Conservation (phyloP, 257 asterid species). For the Jacaranda copaia region DNA sequence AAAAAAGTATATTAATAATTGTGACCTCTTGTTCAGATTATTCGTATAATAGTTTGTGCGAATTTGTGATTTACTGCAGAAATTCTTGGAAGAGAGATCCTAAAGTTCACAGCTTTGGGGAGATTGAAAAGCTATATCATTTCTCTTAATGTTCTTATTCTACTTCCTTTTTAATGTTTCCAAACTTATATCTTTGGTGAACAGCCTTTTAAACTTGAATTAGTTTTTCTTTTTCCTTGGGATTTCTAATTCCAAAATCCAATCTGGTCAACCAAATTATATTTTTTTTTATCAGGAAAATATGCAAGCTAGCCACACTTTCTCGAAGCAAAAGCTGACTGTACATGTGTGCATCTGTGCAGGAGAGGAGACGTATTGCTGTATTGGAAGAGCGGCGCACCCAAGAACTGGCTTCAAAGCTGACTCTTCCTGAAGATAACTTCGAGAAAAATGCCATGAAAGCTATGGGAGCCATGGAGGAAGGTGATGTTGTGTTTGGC, state of each 20-base stretch:
- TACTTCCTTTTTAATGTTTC: background rate
- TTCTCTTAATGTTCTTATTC: conserved; percentile 7
- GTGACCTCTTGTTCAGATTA: background rate
- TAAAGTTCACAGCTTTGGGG: background rate
- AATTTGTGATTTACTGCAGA: conserved; percentile 2
- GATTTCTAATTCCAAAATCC: background rate
- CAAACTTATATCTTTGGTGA: background rate
- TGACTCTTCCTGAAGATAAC: conserved; percentile 65
- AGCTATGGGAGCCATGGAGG: conserved; percentile 93
- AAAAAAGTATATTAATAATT: background rate
- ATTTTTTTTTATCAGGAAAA: background rate
- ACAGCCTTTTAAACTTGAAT: background rate
- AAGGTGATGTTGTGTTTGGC: conserved; percentile 94
- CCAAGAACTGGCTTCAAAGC: conserved; percentile 78
- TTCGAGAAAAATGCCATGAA: conserved; percentile 79
- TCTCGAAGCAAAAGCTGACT: conserved; percentile 11
- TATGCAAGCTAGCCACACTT: conserved; percentile 1
- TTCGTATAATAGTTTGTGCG: conserved; percentile 10
- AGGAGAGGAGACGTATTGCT: conserved; percentile 86
- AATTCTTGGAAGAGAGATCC: background rate
- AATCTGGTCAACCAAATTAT: background rate
- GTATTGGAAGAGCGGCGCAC: conserved; percentile 80
- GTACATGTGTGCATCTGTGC: conserved; percentile 31
- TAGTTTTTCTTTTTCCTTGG: background rate
- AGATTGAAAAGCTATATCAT: conserved; percentile 14